These are phyloP conservation scores for Xerocomellus chrysenteron DNA, from an alignment of 768 basidiomycete species.

Conservation along the genomic window DNA sequence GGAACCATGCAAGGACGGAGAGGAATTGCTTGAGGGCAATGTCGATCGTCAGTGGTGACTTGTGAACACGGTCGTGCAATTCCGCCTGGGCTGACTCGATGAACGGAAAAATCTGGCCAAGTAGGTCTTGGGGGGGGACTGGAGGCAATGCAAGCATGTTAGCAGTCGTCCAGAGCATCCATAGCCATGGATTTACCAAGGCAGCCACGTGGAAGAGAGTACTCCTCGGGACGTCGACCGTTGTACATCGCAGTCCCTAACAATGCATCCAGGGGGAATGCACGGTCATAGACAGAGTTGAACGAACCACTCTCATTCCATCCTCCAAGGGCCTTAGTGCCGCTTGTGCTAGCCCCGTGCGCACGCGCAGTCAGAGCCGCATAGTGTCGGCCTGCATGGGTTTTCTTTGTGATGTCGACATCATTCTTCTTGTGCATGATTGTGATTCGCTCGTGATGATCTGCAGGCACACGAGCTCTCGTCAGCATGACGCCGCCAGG, in stretches of 20 bases:
- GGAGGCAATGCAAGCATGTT: background rate
- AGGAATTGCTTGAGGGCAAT: conserved; percentile 32
- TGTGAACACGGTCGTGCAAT: background rate
- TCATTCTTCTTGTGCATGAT: conserved; percentile 23
- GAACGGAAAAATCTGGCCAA: conserved; percentile 10
- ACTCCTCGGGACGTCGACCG: background rate
- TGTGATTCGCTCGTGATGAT: conserved; percentile 28
- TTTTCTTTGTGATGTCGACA: conserved; percentile 30
- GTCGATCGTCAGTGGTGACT: background rate
- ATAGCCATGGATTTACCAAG: background rate
- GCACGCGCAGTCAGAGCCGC: conserved; percentile 29
- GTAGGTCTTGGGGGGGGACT: conserved; percentile 16
- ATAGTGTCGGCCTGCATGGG: conserved; percentile 16
- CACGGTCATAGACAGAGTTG: background rate
- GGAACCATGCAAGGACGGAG: conserved; percentile 23
- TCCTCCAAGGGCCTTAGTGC: conserved; percentile 21
- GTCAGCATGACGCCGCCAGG: background rate
- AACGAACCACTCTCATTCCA: background rate
- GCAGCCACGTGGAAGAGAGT: conserved; percentile 18
- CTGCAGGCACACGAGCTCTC: background rate
- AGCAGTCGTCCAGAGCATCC: background rate
- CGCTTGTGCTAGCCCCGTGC: conserved; percentile 28
- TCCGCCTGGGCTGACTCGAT: background rate
- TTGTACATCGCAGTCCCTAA: conserved; percentile 35
- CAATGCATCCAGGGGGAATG: conserved; percentile 10